Evolutionary conservation across 2,329 filamentous ascomycete genomes (phyloP).

Genomic region (Ambrosiella beaveri): DNA sequence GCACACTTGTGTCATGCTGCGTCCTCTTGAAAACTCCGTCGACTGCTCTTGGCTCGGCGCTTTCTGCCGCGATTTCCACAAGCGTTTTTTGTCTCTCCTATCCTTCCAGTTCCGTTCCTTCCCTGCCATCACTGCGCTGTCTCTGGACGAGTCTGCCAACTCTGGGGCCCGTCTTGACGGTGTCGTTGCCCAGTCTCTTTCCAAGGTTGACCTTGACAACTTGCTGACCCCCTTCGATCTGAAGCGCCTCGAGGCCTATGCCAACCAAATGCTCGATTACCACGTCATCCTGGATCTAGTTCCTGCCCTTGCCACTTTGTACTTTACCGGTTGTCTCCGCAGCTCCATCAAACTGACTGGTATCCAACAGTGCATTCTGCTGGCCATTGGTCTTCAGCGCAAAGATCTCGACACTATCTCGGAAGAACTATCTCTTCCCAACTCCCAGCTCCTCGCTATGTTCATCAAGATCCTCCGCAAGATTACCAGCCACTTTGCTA

Average conservation of each 20-base stretch:
- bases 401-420: slow-evolving; percentile 72
- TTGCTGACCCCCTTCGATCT: slow-evolving; percentile 80
- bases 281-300: slow-evolving; percentile 91
- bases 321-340: slow-evolving; percentile 65
- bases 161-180: slow-evolving; percentile 50
- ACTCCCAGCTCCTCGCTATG: slow-evolving; percentile 78
- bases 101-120: slow-evolving; percentile 88
- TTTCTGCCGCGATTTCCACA: slow-evolving; percentile 85
- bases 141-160: slow-evolving; percentile 72
- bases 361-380: slow-evolving; percentile 72
- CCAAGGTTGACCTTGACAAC: slow-evolving; percentile 58
- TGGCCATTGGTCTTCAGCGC: slow-evolving; percentile 80
- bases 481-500: slow-evolving; percentile 60
- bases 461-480: slow-evolving; percentile 94
- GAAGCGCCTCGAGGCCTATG: slow-evolving; percentile 86
- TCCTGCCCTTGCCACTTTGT: slow-evolving; percentile 63
- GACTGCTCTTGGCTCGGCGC: slow-evolving; percentile 77
- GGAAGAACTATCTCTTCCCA: slow-evolving; percentile 56
- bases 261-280: slow-evolving; percentile 94
- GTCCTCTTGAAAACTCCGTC: slow-evolving; percentile 50
- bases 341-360: slow-evolving; percentile 52
- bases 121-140: slow-evolving; percentile 58
- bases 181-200: slow-evolving; percentile 35
- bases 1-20: slow-evolving; percentile 94
- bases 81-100: slow-evolving; percentile 74